Evolutionary conservation across 306 rosid genomes (phyloP), one percentile per base, ranked within the genome.

Genomic region (Quercus parvula): DNA sequence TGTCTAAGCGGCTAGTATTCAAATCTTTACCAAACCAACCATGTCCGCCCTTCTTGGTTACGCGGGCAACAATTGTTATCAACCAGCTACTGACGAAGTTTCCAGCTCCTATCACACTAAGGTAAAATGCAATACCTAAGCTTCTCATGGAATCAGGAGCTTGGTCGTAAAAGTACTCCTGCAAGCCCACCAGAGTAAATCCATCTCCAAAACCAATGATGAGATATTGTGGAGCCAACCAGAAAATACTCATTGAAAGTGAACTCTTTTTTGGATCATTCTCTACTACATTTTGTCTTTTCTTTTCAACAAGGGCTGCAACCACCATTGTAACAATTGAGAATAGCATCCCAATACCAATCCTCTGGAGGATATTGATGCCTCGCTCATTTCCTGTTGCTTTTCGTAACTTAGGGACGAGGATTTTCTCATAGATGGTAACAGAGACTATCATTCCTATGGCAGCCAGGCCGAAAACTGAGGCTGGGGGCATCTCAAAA

Each of bases 91-190:
- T 94, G 0, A 90, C 44, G 70, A 94, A 94, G 76, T 80, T 94
- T n/a, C 84, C 88, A 13, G 92, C 94, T 2, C 97, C 99, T 13
- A 87, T 81, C 25, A 95, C 97, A 56, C 97, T 88, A 5, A 95
- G 67, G 70, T 92, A 95, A 33, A 94, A 82, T 1, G 98, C 98
- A 68, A 94, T 89, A 17, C 97, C 99, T 22, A 94, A 61, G 75
- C 97, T 94, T 70, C 99, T 86, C 99, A 94, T 94, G 2, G 99
- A 90, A 7, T 94, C 99, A 0, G 99, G 99, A 46, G 90, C 99
- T 83, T 94, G 99, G 61, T 90, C 97, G 46, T 92, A 94, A 41
- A 92, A 94, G 22, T 92, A 91, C 78, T 94, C 99, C 56, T 94
- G 99, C 77, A 92, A 80, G 0, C 99, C 99, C 27, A 92, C 97